Evolutionary conservation across 2,329 filamentous ascomycete species (phyloP).

Genomic region (Colletotrichum sp.): DNA sequence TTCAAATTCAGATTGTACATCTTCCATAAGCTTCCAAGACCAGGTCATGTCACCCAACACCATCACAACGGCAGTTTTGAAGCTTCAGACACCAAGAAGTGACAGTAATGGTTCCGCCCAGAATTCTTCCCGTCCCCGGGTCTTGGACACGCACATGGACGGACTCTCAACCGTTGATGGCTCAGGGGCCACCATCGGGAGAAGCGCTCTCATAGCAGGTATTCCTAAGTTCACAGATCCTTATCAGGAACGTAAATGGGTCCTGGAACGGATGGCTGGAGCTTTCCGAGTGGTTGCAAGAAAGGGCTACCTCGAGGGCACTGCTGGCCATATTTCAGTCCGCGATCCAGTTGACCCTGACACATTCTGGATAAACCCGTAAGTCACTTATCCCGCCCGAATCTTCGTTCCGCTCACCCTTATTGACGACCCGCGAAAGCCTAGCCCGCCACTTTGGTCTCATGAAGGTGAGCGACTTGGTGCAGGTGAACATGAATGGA

Average conservation of each 20-base stretch:
- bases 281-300: not conserved
- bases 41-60: not conserved
- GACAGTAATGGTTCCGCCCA: not conserved
- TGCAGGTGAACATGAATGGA: not conserved
- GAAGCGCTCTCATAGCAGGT: not conserved
- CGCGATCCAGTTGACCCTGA: not conserved
- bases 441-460: not conserved
- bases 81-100: not conserved
- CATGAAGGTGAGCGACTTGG: not conserved
- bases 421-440: not conserved
- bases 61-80: not conserved
- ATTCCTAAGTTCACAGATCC: not conserved
- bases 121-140: not conserved
- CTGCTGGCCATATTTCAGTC: not conserved
- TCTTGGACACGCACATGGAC: not conserved
- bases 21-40: not conserved
- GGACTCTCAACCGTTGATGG: not conserved
- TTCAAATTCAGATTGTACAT: not conserved
- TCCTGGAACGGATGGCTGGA: not conserved
- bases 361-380: not conserved
- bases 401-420: not conserved
- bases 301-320: not conserved
- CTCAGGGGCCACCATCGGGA: not conserved
- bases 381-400: not conserved
- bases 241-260: not conserved